Evolutionary conservation across 257 asterid genomes (phyloP), one percentile per base, ranked within the genome.

Genomic region (Solanum pinnatisectum): DNA sequence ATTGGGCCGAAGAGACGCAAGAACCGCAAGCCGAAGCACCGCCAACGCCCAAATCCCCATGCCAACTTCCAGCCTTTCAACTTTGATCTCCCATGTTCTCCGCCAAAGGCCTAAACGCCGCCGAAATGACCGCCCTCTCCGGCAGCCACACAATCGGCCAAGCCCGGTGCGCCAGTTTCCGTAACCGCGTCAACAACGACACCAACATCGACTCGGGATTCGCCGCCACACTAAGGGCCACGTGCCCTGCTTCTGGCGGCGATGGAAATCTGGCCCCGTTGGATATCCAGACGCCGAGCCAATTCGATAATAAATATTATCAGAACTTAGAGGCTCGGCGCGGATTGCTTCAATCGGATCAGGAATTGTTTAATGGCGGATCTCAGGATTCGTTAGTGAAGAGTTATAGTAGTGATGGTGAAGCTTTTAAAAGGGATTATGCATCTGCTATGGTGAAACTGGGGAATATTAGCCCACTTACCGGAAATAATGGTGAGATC

Each of bases 261-360:
- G 92, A 91, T 77, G 39, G 59, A 68, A 94, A 92, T 79, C 60
- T 92, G 83, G 91, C 92, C 14, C 89, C 91, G 0, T 87, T 95
- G 5, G 97, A 95, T 83, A 10, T 84, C 0, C 88, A 60, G 36
- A 93, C 92, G 0, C 92, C 93, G 1, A 90, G 83, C 67, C 74
- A 74, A 15, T 94, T 95, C 79, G 95, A 94, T 40, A 94, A 91
- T 59, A 82, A 60, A 25, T 95, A 95, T 60, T 95, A 87, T 86
- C 56, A 56, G 42, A 92, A 94, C 84, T 89, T 95, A 5, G 5
- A 93, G 84, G 73, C 73, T 16, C 89, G 22, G 33, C 89, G 92
- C 0, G 98, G 98, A 12, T 90, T 95, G 82, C 90, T 95, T 5
- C 95, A 93, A 71, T 94, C 96, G 13, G 97, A 95, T 32, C 98